These are phyloP conservation scores for Pyronema domesticum DNA, from an alignment of 495 filamentous ascomycete species.

Conservation along the genomic window DNA sequence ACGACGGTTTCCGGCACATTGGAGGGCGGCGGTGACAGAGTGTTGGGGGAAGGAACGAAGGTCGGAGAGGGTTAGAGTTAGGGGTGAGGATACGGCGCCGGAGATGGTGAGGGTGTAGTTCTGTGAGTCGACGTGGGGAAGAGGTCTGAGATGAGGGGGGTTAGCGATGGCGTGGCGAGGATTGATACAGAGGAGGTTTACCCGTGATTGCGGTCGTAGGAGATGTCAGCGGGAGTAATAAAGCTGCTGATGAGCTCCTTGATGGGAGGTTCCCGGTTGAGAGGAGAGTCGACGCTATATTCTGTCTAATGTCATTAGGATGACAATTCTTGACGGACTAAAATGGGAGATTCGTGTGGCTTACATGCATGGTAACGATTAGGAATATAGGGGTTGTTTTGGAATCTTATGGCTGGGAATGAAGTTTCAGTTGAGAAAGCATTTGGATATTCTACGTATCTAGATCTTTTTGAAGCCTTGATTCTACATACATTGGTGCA, in stretches of 20 bases:
- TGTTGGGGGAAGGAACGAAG: constrained; percentile 35
- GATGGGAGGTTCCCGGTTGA: constrained; percentile 22
- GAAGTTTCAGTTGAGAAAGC: too few species aligned
- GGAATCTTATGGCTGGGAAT: too few species aligned
- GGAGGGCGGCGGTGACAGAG: constrained; percentile 35
- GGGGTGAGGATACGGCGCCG: constrained; percentile 11
- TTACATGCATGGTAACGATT: too few species aligned
- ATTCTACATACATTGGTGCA: too few species aligned
- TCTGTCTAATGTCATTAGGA: constrained; percentile 10
- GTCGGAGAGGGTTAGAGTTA: constrained; percentile 22
- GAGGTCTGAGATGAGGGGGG: constrained; percentile 8
- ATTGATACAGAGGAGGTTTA: constrained; percentile 5
- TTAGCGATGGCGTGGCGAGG: neutral
- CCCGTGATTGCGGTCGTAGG: constrained; percentile 25
- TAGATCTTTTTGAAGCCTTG: too few species aligned
- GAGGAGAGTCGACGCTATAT: constrained; percentile 22
- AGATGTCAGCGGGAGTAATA: constrained; percentile 16
- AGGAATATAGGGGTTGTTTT: too few species aligned
- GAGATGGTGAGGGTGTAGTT: constrained; percentile 17
- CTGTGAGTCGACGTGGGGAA: constrained; percentile 19
- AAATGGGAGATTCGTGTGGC: too few species aligned
- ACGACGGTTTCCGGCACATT: constrained; percentile 47
- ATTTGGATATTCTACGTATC: too few species aligned
- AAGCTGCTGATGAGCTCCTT: constrained; percentile 19
- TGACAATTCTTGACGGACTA: too few species aligned